Conservation (phyloP, 2,329 filamentous ascomycete genomes). For the Massarina eburnea region DNA sequence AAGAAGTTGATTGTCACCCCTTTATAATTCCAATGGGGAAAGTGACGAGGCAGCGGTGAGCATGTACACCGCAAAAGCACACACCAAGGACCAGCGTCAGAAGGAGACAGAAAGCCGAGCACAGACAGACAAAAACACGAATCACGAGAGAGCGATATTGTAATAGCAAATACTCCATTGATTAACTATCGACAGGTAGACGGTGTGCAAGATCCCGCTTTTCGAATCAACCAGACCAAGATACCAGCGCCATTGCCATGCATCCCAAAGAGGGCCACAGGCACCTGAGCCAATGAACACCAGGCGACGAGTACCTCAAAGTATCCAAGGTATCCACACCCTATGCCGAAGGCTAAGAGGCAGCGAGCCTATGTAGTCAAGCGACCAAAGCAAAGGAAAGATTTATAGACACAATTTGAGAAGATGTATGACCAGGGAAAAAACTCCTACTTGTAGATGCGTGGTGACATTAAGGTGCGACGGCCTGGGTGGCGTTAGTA, state of each 20-base stretch:
- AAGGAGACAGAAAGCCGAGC: too few relatives aligned
- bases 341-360: background rate
- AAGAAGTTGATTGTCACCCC: too few relatives aligned
- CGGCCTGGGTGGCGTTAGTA: slow-evolving; percentile 27
- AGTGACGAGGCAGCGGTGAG: too few relatives aligned
- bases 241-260: background rate
- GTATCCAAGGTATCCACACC: background rate
- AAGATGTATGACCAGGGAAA: slow-evolving; percentile 32
- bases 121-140: too few relatives aligned
- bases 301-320: background rate
- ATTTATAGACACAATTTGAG: slow-evolving; percentile 44
- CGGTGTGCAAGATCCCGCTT: too few relatives aligned
- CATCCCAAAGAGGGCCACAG: background rate
- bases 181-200: too few relatives aligned
- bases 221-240: background rate
- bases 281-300: background rate
- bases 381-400: slow-evolving; percentile 29
- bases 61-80: too few relatives aligned
- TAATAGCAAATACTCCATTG: too few relatives aligned
- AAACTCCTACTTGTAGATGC: slow-evolving; percentile 34
- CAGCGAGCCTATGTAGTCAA: slow-evolving; percentile 5
- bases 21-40: too few relatives aligned
- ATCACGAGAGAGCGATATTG: too few relatives aligned
- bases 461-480: slow-evolving; percentile 32
- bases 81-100: too few relatives aligned